Base-by-base conservation (phyloP, 2,329 filamentous ascomycete genomes). In the Talaromyces sp. region DNA sequence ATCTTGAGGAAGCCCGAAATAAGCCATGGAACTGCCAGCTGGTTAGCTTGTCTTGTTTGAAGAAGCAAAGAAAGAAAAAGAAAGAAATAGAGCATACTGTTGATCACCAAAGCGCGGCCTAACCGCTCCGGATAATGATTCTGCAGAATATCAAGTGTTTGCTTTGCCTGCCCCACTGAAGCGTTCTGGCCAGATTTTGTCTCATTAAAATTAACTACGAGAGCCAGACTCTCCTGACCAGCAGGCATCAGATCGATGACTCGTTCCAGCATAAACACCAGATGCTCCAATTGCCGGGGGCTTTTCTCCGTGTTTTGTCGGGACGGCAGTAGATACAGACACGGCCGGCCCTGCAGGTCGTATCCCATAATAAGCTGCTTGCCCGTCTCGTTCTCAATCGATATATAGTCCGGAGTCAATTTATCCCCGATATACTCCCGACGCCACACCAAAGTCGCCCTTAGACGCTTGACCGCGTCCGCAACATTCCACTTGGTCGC, bases 1-100 rank as follows among this genome's bases (percentile, higher is more conserved):
- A 97, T 80, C 77, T 96, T 97, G 83, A 97, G 96, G 83, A 99
- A 99, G 56, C 90, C 90, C 75, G 85, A 88, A 63, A 97, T 90
- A 64, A 96, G 84, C 86, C 91, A 97, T 0, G 93, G 93, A 54
- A 96, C 90, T 93, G 64, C 54, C 60, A 27, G 29, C 27, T 7
- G 9, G 46, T 55, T 38, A 56, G 21, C 19, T 51, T 54, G 61
- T 27, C 26, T 3, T 43, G 2, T 57, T 10, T 14, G 24, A 7
- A 21, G 55, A 61, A 56, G 26, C 35, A 50, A 41, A n/a, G 29
- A 48, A 41, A 9, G 24, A 7, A 21, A 43, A 61, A 56, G 26
- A 35, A 48, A 41, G 26, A n/a, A 26, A 11, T 54, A 9, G 29
- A 21, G 76, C 85, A 70, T 77, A 93, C 90, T 85, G 66, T 97